Evolutionary conservation across 306 rosid genomes (phyloP).

Genomic region (Trifolium fragiferum): DNA sequence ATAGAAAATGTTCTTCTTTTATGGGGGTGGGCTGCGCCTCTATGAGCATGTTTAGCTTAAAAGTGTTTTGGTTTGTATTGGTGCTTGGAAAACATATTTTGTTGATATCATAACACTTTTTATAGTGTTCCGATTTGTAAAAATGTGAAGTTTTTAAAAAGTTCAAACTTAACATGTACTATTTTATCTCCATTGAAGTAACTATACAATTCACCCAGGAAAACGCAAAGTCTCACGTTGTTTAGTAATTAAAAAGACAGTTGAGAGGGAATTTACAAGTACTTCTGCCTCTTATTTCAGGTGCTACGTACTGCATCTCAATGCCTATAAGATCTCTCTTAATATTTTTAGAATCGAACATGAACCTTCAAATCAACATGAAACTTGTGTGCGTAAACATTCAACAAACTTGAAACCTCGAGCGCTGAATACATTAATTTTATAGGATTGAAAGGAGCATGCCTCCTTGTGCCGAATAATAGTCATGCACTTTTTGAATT

Average conservation of each 20-base stretch:
- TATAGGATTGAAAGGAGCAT: conserved; percentile 72
- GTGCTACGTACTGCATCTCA: conserved; percentile 16
- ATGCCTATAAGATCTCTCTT: conserved; percentile 11
- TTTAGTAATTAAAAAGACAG: conserved; percentile 31
- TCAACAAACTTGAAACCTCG: conserved; percentile 57
- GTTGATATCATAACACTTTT: no score
- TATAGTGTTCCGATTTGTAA: no score
- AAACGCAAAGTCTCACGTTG: conserved; percentile 40
- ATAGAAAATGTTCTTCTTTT: no score
- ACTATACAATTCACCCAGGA: conserved; percentile 40
- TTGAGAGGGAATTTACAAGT: conserved; percentile 13
- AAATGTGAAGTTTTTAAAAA: no score
- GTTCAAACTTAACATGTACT: no score
- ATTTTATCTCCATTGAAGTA: conserved; percentile 34
- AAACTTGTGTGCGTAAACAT: conserved; percentile 12
- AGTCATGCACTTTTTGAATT: conserved; percentile 41
- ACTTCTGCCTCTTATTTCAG: conserved; percentile 39
- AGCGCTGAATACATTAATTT: conserved; percentile 82
- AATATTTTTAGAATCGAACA: conserved; percentile 18
- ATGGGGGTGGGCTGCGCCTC: no score
- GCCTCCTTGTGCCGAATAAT: conserved; percentile 47
- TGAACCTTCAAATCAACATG: conserved; percentile 22
- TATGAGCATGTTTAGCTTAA: no score
- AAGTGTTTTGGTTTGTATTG: no score
- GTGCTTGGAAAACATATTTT: no score